These are phyloP conservation scores for Medicago lupulina DNA, from an alignment of 306 rosid genomes.

Conservation along the genomic window DNA sequence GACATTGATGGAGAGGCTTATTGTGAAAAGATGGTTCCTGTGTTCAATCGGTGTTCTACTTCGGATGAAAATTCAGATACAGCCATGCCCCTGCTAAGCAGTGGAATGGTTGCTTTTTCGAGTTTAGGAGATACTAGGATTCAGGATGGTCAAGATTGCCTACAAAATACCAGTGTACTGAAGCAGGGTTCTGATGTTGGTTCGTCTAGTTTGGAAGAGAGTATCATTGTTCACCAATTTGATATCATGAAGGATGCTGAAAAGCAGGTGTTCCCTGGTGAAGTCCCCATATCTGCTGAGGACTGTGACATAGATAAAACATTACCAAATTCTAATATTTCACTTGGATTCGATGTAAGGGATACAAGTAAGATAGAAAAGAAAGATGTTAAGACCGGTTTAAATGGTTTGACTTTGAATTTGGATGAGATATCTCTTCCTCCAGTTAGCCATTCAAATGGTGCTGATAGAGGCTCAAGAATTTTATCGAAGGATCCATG, in stretches of 20 bases:
- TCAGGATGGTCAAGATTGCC: constrained; percentile 46
- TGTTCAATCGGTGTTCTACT: constrained; percentile 38
- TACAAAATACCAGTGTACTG: constrained; percentile 44
- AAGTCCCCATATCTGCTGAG: constrained; percentile 48
- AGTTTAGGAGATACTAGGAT: constrained; percentile 49
- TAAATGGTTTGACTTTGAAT: constrained; percentile 49
- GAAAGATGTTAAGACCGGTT: constrained; percentile 49
- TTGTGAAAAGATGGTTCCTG: constrained; percentile 41
- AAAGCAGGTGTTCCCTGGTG: constrained; percentile 44
- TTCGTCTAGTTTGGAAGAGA: constrained; percentile 44
- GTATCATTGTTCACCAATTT: constrained; percentile 41
- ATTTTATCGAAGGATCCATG: constrained; percentile 43
- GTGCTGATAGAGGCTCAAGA: constrained; percentile 47
- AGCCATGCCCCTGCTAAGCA: constrained; percentile 41
- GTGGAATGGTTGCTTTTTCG: constrained; percentile 42
- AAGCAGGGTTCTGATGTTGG: constrained; percentile 46
- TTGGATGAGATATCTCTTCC: constrained; percentile 42
- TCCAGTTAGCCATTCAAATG: constrained; percentile 40
- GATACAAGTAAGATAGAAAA: constrained; percentile 44
- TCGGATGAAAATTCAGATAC: constrained; percentile 48
- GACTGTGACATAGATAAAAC: constrained; percentile 41
- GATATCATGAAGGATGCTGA: constrained; percentile 39
- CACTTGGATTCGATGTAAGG: constrained; percentile 49
- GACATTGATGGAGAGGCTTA: constrained; percentile 42
- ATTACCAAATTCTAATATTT: constrained; percentile 43